Evolutionary conservation across 2,329 filamentous ascomycete species (phyloP).

Genomic region (Botryotinia narcissicola): DNA sequence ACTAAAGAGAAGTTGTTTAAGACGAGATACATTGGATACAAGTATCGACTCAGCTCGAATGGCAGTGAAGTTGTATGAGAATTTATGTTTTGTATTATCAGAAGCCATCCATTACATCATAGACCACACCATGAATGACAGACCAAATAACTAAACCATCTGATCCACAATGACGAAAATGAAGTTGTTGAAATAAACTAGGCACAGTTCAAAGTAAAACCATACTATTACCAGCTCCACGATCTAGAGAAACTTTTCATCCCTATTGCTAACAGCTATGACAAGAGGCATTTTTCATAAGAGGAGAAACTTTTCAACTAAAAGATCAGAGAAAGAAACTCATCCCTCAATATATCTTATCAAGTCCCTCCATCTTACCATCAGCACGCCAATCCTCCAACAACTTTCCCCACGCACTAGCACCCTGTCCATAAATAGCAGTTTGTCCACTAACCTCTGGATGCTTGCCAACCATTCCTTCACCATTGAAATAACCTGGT

Average conservation of each 20-base stretch:
- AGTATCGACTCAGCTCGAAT: background rate
- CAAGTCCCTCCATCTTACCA: constrained; percentile 13
- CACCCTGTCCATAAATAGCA: constrained; percentile 3
- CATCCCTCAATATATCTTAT: background rate
- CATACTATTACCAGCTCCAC: background rate
- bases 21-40: background rate
- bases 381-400: constrained; percentile 12
- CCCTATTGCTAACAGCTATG: background rate
- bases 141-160: background rate
- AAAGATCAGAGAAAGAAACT: background rate
- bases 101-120: background rate
- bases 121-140: background rate
- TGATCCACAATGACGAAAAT: background rate
- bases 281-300: background rate
- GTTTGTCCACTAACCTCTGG: background rate
- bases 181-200: background rate
- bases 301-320: background rate
- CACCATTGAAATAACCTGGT: constrained; percentile 17
- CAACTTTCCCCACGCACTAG: constrained; percentile 17
- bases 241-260: background rate
- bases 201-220: background rate
- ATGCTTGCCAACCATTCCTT: constrained; percentile 8
- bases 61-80: no score
- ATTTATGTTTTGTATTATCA: background rate
- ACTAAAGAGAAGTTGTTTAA: background rate